A percentile compares a stretch with the other conserved stretches of the same genome.
Conservation (phyloP, 768 basidiomycete species). For the Kwoniella bestiolae region DNA sequence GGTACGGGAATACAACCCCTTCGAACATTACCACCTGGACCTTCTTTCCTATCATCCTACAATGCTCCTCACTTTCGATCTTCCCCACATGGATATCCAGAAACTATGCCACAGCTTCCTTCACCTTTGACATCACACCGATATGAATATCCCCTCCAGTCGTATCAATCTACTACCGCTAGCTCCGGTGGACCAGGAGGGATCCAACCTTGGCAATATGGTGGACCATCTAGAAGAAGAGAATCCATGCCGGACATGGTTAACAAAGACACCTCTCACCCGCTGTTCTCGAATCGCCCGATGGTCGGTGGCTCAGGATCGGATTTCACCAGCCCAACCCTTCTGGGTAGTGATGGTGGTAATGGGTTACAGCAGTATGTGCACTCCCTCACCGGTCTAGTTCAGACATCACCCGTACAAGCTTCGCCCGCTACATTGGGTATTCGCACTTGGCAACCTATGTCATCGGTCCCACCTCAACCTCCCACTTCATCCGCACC, state of each 20-base stretch:
- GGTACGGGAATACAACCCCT: background rate
- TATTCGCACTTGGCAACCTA: conserved; percentile 6
- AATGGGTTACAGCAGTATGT: background rate
- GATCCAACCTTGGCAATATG: conserved; percentile 8
- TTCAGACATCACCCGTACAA: conserved; percentile 5
- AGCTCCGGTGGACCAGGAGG: background rate
- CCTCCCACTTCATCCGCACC: background rate
- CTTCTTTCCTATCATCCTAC: background rate
- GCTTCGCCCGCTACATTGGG: background rate
- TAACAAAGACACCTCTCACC: conserved; percentile 1
- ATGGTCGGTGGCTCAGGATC: background rate
- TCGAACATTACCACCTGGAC: conserved; percentile 8
- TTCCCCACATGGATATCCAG: conserved; percentile 13
- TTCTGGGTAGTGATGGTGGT: no score
- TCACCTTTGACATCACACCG: conserved; percentile 19
- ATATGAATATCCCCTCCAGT: conserved; percentile 4
- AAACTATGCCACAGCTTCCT: conserved; percentile 3
- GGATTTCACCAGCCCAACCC: background rate
- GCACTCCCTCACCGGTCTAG: conserved; percentile 5
- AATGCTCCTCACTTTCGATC: conserved; percentile 14
- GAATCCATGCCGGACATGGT: conserved; percentile 22
- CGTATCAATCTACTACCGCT: background rate
- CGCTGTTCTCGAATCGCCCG: conserved; percentile 5
- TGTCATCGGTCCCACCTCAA: background rate
- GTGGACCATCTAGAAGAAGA: conserved; percentile 8